Conservation (phyloP, 2,329 filamentous ascomycete species). For the Calonectria ilicicola region DNA sequence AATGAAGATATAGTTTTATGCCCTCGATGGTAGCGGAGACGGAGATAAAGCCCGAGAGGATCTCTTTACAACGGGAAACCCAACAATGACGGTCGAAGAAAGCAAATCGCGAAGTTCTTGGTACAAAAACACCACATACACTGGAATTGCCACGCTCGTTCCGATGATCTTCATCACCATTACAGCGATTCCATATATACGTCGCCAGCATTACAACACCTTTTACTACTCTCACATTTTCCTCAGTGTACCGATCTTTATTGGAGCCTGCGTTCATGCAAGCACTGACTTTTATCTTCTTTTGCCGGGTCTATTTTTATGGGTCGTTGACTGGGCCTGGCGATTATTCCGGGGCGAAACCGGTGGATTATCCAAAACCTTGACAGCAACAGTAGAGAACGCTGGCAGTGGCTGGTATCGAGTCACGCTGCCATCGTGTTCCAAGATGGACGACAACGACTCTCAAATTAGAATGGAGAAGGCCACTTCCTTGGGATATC, state of each 20-base stretch:
- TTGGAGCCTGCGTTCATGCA: slow-evolving; percentile 9
- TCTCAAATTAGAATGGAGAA: not conserved
- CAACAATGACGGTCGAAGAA: slow-evolving; percentile 17
- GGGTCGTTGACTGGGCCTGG: slow-evolving; percentile 11
- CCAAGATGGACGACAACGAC: not conserved
- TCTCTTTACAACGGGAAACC: slow-evolving; percentile 13
- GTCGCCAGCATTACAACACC: slow-evolving; percentile 15
- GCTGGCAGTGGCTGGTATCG: slow-evolving; percentile 18
- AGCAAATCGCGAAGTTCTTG: slow-evolving; percentile 14
- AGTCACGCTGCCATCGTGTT: not conserved
- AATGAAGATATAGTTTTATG: not conserved
- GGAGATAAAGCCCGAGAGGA: not conserved
- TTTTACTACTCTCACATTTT: slow-evolving; percentile 22
- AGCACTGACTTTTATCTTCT: slow-evolving; percentile 22
- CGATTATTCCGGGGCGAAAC: slow-evolving; percentile 12
- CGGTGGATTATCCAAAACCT: not conserved
- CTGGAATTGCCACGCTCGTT: not conserved
- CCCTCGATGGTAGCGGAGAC: slow-evolving; percentile 14
- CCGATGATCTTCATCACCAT: slow-evolving; percentile 7
- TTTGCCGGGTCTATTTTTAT: slow-evolving; percentile 13
- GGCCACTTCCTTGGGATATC: not conserved
- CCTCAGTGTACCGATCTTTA: not conserved
- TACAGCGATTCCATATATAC: slow-evolving; percentile 8
- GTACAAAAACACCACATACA: slow-evolving; percentile 20
- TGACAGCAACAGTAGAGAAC: not conserved